These are phyloP conservation scores for Trichoderma atrobrunneum DNA, from an alignment of 2,329 filamentous ascomycete genomes.

Conservation along the genomic window DNA sequence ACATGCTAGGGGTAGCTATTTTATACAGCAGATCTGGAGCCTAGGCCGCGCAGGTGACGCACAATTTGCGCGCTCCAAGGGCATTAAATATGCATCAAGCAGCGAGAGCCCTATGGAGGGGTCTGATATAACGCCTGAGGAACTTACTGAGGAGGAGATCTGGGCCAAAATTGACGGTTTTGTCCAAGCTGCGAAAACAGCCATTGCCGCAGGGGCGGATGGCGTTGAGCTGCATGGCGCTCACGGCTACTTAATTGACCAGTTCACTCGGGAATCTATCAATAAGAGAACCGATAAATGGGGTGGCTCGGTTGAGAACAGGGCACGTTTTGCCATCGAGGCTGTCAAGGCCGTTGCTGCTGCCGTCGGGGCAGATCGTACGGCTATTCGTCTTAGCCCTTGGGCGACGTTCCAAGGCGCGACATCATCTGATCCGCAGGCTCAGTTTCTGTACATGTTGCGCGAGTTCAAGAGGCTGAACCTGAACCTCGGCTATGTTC, in stretches of 20 bases:
- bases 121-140: not conserved
- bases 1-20: constrained; percentile 58
- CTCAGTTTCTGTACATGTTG: not conserved
- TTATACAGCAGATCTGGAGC: constrained; percentile 65
- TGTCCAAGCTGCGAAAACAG: not conserved
- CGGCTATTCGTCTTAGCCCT: not conserved
- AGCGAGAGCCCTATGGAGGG: not conserved
- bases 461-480: not conserved
- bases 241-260: not conserved
- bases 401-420: not conserved
- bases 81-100: not conserved
- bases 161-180: not conserved
- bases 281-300: not conserved
- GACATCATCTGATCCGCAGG: not conserved
- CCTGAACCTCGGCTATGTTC: not conserved
- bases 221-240: not conserved
- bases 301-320: not conserved
- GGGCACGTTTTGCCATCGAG: not conserved
- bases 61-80: not conserved
- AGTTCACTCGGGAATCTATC: not conserved
- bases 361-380: not conserved
- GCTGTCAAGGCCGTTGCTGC: not conserved
- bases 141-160: not conserved
- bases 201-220: not conserved
- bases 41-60: constrained; percentile 48